phyloP scores from a whole-genome alignment of 208 protist species.

The Leishmania tarentolae region DNA sequence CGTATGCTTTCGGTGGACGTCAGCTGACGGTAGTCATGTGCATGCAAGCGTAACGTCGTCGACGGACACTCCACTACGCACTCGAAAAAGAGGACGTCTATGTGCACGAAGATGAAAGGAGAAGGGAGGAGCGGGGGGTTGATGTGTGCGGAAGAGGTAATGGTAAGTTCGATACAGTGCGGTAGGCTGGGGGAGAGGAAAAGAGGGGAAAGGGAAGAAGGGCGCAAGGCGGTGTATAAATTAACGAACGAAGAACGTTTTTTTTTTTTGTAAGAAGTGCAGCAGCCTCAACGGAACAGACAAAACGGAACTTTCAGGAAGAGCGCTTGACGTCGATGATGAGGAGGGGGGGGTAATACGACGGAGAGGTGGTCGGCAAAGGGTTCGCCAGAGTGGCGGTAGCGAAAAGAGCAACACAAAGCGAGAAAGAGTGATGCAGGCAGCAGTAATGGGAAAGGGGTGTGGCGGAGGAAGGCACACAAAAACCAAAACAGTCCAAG shows the following conservation, averaged over 20 bases:
- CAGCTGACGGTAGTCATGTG: too few species aligned
- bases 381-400: not conserved
- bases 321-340: slow-evolving; percentile 1
- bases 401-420: not conserved
- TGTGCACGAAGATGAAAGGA: not conserved
- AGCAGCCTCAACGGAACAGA: not conserved
- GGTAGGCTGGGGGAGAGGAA: not conserved
- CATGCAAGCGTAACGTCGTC: not conserved
- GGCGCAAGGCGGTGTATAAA: not conserved
- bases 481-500: slow-evolving; percentile 3
- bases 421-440: not conserved
- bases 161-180: slow-evolving; percentile 6
- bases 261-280: too few species aligned
- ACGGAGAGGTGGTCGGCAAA: not conserved
- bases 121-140: too few species aligned
- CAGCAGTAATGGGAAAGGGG: not conserved
- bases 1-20: not conserved
- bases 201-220: not conserved
- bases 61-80: not conserved
- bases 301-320: not conserved
- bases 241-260: not conserved
- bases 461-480: not conserved
- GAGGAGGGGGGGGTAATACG: too few species aligned
- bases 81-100: not conserved
- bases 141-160: not conserved